Percentiles rank a stretch among this genome's conserved stretches.
Conservation (phyloP, 2,329 filamentous ascomycete genomes). For the Fusarium aywerte region DNA sequence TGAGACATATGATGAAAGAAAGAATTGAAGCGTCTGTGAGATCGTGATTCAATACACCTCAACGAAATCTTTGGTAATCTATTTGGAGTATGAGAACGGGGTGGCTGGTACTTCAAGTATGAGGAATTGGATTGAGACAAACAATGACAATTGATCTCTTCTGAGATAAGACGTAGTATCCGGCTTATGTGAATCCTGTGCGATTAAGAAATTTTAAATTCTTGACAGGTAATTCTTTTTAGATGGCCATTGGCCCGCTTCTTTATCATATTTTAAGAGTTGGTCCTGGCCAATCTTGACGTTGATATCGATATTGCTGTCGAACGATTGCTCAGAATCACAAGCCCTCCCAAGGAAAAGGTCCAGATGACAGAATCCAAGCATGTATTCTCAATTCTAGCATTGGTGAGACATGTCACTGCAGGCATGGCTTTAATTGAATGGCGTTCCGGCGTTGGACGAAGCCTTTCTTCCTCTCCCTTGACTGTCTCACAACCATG, state of each 20-base stretch:
- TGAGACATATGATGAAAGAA: background rate
- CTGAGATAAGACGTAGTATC: too few species aligned
- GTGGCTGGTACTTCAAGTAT: background rate
- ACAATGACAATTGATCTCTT: too few species aligned
- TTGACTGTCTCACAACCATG: constrained; percentile 31
- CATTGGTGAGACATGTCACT: constrained; percentile 8
- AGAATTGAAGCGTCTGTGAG: background rate
- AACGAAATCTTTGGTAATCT: background rate
- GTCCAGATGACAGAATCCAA: background rate
- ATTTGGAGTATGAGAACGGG: background rate
- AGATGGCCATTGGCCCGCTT: too few species aligned
- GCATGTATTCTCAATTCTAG: background rate
- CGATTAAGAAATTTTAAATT: too few species aligned
- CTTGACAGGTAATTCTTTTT: too few species aligned
- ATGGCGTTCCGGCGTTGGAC: constrained; percentile 20
- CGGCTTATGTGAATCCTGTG: background rate
- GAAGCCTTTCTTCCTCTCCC: constrained; percentile 20
- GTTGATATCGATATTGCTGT: too few species aligned
- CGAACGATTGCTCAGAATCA: background rate
- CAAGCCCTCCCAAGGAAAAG: background rate
- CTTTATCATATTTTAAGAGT: too few species aligned
- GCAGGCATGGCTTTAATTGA: constrained; percentile 4
- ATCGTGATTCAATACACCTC: background rate
- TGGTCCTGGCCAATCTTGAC: too few species aligned
- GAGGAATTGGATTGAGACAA: background rate